Conservation (phyloP, 2,329 filamentous ascomycete genomes). For the Talaromyces sp. region DNA sequence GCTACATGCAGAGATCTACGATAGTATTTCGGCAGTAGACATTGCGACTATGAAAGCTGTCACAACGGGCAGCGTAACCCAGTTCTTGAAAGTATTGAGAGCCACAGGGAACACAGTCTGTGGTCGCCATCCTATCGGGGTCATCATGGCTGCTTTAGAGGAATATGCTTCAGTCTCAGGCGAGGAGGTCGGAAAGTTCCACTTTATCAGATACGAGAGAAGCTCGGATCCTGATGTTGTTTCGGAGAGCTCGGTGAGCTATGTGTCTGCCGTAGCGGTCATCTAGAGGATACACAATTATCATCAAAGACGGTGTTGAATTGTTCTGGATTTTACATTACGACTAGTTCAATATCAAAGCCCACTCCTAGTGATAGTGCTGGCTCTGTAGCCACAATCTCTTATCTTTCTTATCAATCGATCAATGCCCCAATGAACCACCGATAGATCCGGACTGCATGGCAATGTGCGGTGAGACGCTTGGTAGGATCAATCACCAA, state of each 20-base stretch:
- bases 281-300: conserved; percentile 42
- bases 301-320: background rate
- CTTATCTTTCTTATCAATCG: conserved; percentile 5
- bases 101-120: conserved; percentile 88
- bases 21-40: conserved; percentile 79
- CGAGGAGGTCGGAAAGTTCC: conserved; percentile 56
- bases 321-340: too few species aligned
- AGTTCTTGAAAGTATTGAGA: conserved; percentile 65
- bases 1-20: conserved; percentile 61
- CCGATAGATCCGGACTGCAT: background rate
- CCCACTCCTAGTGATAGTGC: background rate
- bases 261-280: conserved; percentile 85
- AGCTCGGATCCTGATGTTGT: conserved; percentile 69
- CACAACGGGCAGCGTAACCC: conserved; percentile 66
- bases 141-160: conserved; percentile 85
- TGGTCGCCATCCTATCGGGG: conserved; percentile 88
- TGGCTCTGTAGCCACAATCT: background rate
- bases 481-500: background rate
- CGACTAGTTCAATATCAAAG: background rate
- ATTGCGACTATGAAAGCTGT: conserved; percentile 79
- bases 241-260: conserved; percentile 83
- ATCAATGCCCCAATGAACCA: background rate
- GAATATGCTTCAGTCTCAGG: conserved; percentile 46
- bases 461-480: background rate
- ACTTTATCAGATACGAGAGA: conserved; percentile 80